A percentile compares a stretch with the other conserved stretches of the same genome.
These are phyloP conservation scores for Backusella mclennaniae DNA, from an alignment of 192 early-diverging fungal genomes.

Conservation along the genomic window DNA sequence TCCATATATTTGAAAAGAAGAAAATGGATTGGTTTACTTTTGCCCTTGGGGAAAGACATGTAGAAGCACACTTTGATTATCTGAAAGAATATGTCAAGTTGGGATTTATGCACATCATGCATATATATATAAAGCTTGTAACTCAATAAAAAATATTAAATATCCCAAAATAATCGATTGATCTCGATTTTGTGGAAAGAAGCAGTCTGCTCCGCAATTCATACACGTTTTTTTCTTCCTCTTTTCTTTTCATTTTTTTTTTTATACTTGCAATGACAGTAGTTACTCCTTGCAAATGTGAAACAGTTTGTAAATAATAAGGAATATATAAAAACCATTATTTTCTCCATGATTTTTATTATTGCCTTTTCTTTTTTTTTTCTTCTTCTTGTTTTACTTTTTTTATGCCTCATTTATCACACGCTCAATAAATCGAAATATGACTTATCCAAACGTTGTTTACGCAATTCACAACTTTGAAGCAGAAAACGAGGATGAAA, in stretches of 20 bases:
- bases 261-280: neutral
- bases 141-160: neutral
- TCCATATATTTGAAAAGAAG: neutral
- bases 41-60: neutral
- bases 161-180: neutral
- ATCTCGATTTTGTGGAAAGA: slow-evolving; percentile 3
- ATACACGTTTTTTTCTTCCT: neutral
- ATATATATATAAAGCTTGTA: neutral
- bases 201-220: slow-evolving; percentile 3
- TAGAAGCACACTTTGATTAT: neutral
- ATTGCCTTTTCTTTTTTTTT: neutral
- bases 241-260: neutral
- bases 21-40: neutral
- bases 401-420: neutral
- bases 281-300: neutral
- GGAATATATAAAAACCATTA: neutral
- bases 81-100: neutral
- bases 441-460: slow-evolving; percentile 41
- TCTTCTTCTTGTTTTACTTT: neutral
- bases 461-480: slow-evolving; percentile 57
- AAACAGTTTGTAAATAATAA: neutral
- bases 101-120: neutral
- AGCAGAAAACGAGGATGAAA: slow-evolving; percentile 69
- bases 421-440: neutral
- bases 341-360: neutral